Percentiles rank a stretch among this genome's conserved stretches.
Conservation (phyloP, 306 rosid species). For the Lablab purpureus region DNA sequence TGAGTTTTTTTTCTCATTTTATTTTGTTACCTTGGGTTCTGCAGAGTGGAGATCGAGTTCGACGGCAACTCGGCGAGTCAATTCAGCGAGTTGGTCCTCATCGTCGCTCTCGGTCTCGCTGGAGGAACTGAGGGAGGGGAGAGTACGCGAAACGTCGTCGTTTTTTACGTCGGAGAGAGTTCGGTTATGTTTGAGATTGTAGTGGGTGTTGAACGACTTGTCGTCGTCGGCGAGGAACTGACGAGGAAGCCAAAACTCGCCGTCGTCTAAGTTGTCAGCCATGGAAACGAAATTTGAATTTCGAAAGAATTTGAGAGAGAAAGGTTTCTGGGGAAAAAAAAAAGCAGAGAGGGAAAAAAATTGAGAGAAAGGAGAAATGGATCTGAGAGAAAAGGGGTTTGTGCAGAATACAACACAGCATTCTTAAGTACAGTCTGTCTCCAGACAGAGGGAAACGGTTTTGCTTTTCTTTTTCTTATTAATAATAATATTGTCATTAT, state of each 20-base stretch:
- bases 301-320: neutral
- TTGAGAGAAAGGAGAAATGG: neutral
- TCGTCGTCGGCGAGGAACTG: slow-evolving; percentile 70
- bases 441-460: slow-evolving; percentile 39
- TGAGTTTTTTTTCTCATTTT: neutral
- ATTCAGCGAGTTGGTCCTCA: slow-evolving; percentile 68
- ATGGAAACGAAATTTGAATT: slow-evolving; percentile 3
- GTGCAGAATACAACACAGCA: neutral
- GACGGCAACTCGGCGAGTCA: slow-evolving; percentile 66
- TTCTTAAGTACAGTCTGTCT: slow-evolving; percentile 18
- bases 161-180: neutral
- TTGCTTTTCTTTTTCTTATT: neutral
- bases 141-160: slow-evolving; percentile 18
- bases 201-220: neutral
- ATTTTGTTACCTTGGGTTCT: slow-evolving; percentile 54
- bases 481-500: neutral
- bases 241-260: slow-evolving; percentile 77
- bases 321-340: no score
- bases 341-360: neutral
- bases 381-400: slow-evolving; percentile 1
- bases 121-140: slow-evolving; percentile 62
- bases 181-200: no score
- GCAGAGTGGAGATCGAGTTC: slow-evolving; percentile 37
- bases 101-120: slow-evolving; percentile 83
- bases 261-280: slow-evolving; percentile 70